phyloP scores from a whole-genome alignment of 78 protist species.

The Dictyostelium discoideum region DNA sequence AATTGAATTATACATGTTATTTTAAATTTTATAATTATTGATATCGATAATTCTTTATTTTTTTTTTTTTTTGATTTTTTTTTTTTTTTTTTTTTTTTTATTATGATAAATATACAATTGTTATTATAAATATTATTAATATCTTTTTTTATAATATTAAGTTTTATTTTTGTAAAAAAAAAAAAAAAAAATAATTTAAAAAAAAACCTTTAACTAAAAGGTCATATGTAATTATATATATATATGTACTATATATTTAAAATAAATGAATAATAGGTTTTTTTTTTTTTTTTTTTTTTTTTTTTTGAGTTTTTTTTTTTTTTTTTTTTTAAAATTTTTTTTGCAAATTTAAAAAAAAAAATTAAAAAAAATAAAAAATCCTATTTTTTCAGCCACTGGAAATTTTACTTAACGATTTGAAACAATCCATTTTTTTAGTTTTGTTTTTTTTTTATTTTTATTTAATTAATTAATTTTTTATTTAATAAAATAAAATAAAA shows the following conservation, averaged over 20 bases:
- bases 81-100: not conserved
- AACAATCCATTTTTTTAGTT: not conserved
- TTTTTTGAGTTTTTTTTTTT: not conserved
- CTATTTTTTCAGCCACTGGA: not conserved
- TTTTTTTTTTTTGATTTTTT: not conserved
- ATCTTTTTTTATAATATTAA: too few species aligned
- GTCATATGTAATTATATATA: not conserved
- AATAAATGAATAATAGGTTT: not conserved
- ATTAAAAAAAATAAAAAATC: not conserved
- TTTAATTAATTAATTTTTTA: too few species aligned
- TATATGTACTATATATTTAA: too few species aligned
- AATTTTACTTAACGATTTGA: not conserved
- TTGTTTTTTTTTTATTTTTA: too few species aligned
- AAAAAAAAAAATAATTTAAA: too few species aligned
- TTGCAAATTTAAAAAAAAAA: not conserved
- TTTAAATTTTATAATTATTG: too few species aligned
- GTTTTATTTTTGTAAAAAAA: too few species aligned
- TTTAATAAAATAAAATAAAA: too few species aligned
- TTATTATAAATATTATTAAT: not conserved
- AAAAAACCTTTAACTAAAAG: not conserved
- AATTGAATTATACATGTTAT: conserved; percentile 53
- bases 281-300: too few species aligned
- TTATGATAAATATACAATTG: not conserved
- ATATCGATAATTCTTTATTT: not conserved
- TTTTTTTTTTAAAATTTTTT: not conserved